phyloP scores from a whole-genome alignment of 345 rosid genomes.

The Eucalyptus pauciflora region DNA sequence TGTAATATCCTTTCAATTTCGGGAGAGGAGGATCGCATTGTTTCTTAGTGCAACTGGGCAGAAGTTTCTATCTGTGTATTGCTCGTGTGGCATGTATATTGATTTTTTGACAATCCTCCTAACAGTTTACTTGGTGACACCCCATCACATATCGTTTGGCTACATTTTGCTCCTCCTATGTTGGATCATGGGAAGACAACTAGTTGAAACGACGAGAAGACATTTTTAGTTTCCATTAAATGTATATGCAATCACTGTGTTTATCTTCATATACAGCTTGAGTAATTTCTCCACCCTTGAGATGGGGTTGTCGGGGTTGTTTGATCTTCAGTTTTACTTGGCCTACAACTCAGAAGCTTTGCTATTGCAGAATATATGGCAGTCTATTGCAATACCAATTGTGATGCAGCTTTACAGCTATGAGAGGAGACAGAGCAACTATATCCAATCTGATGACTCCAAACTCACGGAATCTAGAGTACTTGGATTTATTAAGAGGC shows the following conservation, averaged over 20 bases:
- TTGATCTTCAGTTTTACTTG: constrained; percentile 63
- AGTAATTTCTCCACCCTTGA: constrained; percentile 66
- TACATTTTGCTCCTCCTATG: constrained; percentile 81
- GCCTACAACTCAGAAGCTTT: constrained; percentile 67
- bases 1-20: neutral
- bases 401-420: constrained; percentile 98
- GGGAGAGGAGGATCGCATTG: constrained; percentile 75
- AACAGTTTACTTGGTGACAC: constrained; percentile 71
- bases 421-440: constrained; percentile 86
- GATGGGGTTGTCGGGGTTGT: constrained; percentile 53
- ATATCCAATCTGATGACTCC: constrained; percentile 30
- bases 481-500: constrained; percentile 54
- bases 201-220: constrained; percentile 73
- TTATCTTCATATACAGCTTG: constrained; percentile 75
- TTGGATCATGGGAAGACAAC: constrained; percentile 93
- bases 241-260: constrained; percentile 62
- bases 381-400: constrained; percentile 78
- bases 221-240: constrained; percentile 81
- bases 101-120: constrained; percentile 79
- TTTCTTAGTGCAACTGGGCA: constrained; percentile 77
- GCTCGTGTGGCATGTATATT: constrained; percentile 86
- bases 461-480: constrained; percentile 42
- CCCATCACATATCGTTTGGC: constrained; percentile 79
- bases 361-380: constrained; percentile 76
- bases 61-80: constrained; percentile 64